phyloP scores from a whole-genome alignment of 1,139 yeast species.

The Protomyces pachydermus region DNA sequence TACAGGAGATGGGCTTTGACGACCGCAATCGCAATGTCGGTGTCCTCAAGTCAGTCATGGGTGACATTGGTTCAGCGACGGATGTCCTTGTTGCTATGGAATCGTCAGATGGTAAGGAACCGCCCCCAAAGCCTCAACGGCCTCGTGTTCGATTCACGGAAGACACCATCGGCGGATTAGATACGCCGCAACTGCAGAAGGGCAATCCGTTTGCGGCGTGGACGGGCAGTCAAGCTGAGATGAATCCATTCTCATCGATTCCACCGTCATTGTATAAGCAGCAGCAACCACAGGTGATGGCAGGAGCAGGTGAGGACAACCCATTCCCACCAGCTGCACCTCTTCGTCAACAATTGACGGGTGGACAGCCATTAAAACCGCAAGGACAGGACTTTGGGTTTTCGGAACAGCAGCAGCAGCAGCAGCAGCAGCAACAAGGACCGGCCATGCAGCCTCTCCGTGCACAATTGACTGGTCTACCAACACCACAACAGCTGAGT shows the following conservation, averaged over 20 bases:
- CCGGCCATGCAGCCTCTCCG: constrained; percentile 33
- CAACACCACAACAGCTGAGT: constrained; percentile 32
- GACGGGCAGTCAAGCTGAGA: constrained; percentile 43
- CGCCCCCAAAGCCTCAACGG: constrained; percentile 51
- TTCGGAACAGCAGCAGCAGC: constrained; percentile 34
- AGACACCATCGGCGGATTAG: constrained; percentile 52
- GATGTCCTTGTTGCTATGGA: constrained; percentile 34
- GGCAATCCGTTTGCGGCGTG: constrained; percentile 30
- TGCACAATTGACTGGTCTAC: constrained; percentile 35
- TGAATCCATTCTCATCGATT: constrained; percentile 29
- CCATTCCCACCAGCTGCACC: constrained; percentile 32
- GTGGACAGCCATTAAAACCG: constrained; percentile 33
- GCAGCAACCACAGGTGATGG: constrained; percentile 29
- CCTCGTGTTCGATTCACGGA: constrained; percentile 42
- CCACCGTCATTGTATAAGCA: constrained; percentile 22
- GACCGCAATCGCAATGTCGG: constrained; percentile 11
- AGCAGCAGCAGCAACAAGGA: constrained; percentile 30
- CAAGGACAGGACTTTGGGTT: constrained; percentile 36
- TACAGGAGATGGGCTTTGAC: constrained; percentile 14
- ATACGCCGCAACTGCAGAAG: constrained; percentile 45
- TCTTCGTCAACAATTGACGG: constrained; percentile 35
- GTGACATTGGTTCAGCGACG: constrained; percentile 18
- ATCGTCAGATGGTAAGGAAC: constrained; percentile 48
- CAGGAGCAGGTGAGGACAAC: constrained; percentile 16
- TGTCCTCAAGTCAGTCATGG: constrained; percentile 18